These are phyloP conservation scores for Elongisporangium undulatum DNA, from an alignment of 352 stramenopile species.

Conservation along the genomic window DNA sequence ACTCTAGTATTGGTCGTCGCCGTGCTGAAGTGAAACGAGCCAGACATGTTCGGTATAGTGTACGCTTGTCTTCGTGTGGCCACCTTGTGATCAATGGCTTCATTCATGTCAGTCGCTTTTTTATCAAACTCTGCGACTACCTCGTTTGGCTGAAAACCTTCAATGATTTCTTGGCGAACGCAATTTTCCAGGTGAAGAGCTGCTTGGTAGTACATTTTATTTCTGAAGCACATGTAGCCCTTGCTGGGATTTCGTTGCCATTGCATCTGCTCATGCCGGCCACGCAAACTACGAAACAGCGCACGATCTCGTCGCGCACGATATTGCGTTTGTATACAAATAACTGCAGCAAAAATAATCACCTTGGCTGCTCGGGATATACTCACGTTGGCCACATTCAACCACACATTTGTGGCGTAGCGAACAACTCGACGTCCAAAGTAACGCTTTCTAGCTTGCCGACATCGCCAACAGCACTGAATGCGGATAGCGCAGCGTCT, in stretches of 20 bases:
- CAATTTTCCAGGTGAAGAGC: slow-evolving; percentile 49
- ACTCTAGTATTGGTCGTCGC: slow-evolving; percentile 17
- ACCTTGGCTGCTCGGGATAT: slow-evolving; percentile 10
- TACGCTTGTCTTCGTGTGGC: not conserved
- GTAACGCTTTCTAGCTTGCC: slow-evolving; percentile 16
- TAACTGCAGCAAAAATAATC: slow-evolving; percentile 21
- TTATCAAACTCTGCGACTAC: not conserved
- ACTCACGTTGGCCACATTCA: slow-evolving; percentile 10
- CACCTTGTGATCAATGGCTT: not conserved
- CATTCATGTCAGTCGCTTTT: not conserved
- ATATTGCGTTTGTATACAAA: slow-evolving; percentile 38
- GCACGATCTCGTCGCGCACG: slow-evolving; percentile 30
- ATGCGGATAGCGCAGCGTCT: slow-evolving; percentile 26
- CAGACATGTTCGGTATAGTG: not conserved
- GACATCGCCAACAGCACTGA: slow-evolving; percentile 47
- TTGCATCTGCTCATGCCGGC: slow-evolving; percentile 24
- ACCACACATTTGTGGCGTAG: slow-evolving; percentile 14
- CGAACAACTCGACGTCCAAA: slow-evolving; percentile 12
- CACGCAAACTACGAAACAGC: slow-evolving; percentile 26
- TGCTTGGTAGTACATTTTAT: slow-evolving; percentile 31
- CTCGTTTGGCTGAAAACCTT: not conserved
- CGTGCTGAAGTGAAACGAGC: slow-evolving; percentile 48
- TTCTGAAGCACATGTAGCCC: slow-evolving; percentile 28
- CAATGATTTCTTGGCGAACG: slow-evolving; percentile 33
- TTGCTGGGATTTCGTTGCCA: slow-evolving; percentile 56